phyloP scores from a whole-genome alignment of 148 eudicot species.

The Camellia japonica region DNA sequence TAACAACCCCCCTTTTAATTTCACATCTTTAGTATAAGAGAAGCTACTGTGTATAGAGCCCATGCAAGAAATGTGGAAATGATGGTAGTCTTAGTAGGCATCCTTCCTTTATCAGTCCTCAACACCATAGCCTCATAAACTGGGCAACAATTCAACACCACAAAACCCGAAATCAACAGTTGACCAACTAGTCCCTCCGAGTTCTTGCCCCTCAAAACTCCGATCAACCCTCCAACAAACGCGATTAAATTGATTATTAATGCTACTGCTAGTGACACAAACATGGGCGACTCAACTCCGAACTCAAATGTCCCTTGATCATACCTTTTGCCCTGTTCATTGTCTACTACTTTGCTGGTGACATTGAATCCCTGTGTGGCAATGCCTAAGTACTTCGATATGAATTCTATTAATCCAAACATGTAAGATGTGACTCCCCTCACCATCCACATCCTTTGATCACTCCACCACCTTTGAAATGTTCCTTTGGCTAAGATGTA shows the following conservation, averaged over 20 bases:
- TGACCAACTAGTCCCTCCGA: slow-evolving; percentile 38
- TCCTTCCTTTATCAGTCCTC: slow-evolving; percentile 64
- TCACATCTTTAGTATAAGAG: neutral
- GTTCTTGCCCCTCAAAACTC: slow-evolving; percentile 9
- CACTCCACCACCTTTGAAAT: slow-evolving; percentile 53
- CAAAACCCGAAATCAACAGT: slow-evolving; percentile 54
- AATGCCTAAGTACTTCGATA: slow-evolving; percentile 35
- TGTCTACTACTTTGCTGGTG: slow-evolving; percentile 51
- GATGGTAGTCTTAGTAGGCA: slow-evolving; percentile 51
- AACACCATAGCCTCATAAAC: slow-evolving; percentile 56
- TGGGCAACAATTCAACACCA: slow-evolving; percentile 59
- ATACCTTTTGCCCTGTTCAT: slow-evolving; percentile 44
- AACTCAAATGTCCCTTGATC: slow-evolving; percentile 58
- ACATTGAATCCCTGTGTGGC: slow-evolving; percentile 38
- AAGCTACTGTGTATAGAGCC: slow-evolving; percentile 21
- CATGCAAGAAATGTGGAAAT: slow-evolving; percentile 31
- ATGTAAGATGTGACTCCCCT: slow-evolving; percentile 36
- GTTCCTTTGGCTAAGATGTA: slow-evolving; percentile 35
- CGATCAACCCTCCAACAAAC: slow-evolving; percentile 27
- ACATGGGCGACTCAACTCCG: slow-evolving; percentile 51
- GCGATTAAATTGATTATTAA: slow-evolving; percentile 45
- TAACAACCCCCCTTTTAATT: neutral
- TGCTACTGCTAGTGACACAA: slow-evolving; percentile 42
- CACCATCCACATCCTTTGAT: slow-evolving; percentile 66
- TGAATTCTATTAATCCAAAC: slow-evolving; percentile 38